Conservation (phyloP, 2,329 filamentous ascomycete genomes). For the Rutstroemia sp. region DNA sequence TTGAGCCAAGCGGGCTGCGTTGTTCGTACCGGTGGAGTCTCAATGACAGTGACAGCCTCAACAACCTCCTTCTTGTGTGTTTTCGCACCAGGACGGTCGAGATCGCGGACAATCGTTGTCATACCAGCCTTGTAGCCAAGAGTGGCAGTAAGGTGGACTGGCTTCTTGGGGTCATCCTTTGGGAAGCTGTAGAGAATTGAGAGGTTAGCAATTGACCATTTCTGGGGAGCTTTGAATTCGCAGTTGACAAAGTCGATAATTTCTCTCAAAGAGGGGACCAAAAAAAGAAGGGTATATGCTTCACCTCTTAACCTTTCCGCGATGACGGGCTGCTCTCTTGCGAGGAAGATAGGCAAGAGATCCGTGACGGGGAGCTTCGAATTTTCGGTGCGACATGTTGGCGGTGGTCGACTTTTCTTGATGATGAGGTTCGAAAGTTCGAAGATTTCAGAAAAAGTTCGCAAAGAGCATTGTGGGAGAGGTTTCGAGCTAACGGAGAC, state of each 20-base stretch:
- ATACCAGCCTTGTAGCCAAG: constrained; percentile 99
- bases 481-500: background rate
- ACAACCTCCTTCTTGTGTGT: constrained; percentile 98
- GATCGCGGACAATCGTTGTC: constrained; percentile 93
- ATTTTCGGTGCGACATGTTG: constrained; percentile 27
- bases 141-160: constrained; percentile 93
- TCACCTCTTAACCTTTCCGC: constrained; percentile 98
- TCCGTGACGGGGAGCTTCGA: constrained; percentile 79
- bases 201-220: constrained; percentile 3
- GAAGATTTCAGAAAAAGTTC: constrained; percentile 6
- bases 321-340: constrained; percentile 90
- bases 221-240: background rate
- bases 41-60: constrained; percentile 80
- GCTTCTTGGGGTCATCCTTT: constrained; percentile 99
- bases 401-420: constrained; percentile 8
- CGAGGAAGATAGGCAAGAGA: constrained; percentile 80
- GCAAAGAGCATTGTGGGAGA: constrained; percentile 7
- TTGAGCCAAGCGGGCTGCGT: constrained; percentile 72
- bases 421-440: constrained; percentile 10
- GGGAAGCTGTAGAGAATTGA: constrained; percentile 59
- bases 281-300: constrained; percentile 30
- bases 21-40: constrained; percentile 92
- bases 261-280: too few species aligned
- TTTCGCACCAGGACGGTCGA: constrained; percentile 98
- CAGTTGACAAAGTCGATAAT: background rate